These are phyloP conservation scores for Effrenium voratum DNA, from an alignment of 73 alveolate genomes.

Conservation along the genomic window DNA sequence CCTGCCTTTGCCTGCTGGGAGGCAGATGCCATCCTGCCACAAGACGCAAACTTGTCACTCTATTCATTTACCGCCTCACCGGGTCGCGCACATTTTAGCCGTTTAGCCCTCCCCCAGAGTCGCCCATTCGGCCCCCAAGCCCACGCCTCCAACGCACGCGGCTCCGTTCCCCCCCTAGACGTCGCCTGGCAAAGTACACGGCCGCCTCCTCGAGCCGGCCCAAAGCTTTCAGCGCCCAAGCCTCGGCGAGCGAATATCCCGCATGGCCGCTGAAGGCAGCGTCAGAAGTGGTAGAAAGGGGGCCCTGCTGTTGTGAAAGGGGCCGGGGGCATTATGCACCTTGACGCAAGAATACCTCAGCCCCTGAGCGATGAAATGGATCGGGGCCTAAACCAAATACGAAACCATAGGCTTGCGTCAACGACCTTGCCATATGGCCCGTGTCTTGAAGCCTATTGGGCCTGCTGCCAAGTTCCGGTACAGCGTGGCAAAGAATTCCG, in stretches of 20 bases:
- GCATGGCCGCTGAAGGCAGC: too few relatives aligned
- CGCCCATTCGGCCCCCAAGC: too few relatives aligned
- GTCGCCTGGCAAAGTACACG: slow-evolving; percentile 43
- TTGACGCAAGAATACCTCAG: too few relatives aligned
- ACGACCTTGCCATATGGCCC: too few relatives aligned
- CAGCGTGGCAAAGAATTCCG: slow-evolving; percentile 81
- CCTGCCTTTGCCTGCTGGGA: slow-evolving; percentile 58
- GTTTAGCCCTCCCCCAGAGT: not conserved
- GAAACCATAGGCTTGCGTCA: too few relatives aligned
- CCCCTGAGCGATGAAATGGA: too few relatives aligned
- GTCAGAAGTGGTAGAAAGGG: too few relatives aligned
- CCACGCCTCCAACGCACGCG: not conserved
- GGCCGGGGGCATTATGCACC: too few relatives aligned
- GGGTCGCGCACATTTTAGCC: not conserved
- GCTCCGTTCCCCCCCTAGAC: not conserved
- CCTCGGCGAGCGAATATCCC: too few relatives aligned
- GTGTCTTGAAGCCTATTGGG: too few relatives aligned
- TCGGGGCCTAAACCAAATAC: too few relatives aligned
- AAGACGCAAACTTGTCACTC: not conserved
- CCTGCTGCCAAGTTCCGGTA: slow-evolving; percentile 57
- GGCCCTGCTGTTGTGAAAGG: too few relatives aligned
- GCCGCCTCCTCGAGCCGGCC: slow-evolving; percentile 93
- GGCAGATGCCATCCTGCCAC: slow-evolving; percentile 66
- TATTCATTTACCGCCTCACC: not conserved
- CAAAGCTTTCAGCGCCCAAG: slow-evolving; percentile 90